Percentiles rank a stretch among this genome's conserved stretches.
Conservation (phyloP, 2,329 filamentous ascomycete genomes). For the Fusarium sp. region DNA sequence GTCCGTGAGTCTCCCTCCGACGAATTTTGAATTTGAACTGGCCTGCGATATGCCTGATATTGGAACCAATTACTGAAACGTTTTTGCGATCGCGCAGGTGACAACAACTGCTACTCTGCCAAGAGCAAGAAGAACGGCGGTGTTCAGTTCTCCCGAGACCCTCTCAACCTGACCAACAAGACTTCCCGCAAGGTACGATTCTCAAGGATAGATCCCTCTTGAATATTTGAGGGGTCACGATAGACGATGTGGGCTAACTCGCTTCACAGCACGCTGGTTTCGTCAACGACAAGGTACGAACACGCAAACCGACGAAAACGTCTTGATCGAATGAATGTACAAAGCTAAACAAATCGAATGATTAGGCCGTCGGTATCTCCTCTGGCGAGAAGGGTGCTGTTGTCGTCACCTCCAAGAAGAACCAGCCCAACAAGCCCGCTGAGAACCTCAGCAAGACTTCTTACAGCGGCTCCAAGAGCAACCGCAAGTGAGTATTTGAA, state of each 20-base stretch:
- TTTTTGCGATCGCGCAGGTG: constrained; percentile 69
- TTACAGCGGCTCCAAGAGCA: constrained; percentile 80
- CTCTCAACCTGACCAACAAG: constrained; percentile 92
- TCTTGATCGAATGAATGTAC: constrained; percentile 27
- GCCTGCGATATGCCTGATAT: constrained; percentile 29
- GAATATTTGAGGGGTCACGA: constrained; percentile 8
- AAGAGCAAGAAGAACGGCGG: constrained; percentile 87
- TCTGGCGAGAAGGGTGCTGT: constrained; percentile 84
- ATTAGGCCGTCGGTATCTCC: constrained; percentile 85
- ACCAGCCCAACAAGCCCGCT: constrained; percentile 80
- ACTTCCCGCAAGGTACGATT: constrained; percentile 86
- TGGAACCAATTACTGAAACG: constrained; percentile 44
- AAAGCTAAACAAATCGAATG: constrained; percentile 47
- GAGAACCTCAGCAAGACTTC: constrained; percentile 74
- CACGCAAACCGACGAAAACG: constrained; percentile 30
- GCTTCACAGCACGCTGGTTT: constrained; percentile 84
- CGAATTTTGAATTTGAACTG: constrained; percentile 17
- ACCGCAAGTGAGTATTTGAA: constrained; percentile 72
- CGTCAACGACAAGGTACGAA: constrained; percentile 89
- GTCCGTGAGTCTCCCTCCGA: constrained; percentile 81
- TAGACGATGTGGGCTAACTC: constrained; percentile 55
- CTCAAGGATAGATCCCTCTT: not conserved
- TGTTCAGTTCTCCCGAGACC: constrained; percentile 93
- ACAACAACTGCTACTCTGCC: constrained; percentile 91
- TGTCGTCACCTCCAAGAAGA: constrained; percentile 88